A percentile compares a stretch with the other conserved stretches of the same genome.
Conservation (phyloP, 2,329 filamentous ascomycete genomes). For the Cladophialophora exuberans region DNA sequence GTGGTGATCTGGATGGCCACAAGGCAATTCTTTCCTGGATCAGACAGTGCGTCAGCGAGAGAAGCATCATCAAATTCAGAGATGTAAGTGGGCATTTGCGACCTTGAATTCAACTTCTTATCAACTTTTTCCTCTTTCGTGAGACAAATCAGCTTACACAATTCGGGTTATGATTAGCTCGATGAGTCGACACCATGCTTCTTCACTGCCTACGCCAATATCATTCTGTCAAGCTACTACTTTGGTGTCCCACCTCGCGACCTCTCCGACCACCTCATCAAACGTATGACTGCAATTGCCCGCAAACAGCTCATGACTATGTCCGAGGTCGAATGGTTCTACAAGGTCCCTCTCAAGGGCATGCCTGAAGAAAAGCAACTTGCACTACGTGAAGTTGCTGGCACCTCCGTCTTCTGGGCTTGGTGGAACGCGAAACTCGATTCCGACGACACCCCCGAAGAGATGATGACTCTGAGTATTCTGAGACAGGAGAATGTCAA, state of each 20-base stretch:
- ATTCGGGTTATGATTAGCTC: constrained; percentile 12
- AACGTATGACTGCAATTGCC: constrained; percentile 25
- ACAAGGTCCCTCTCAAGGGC: constrained; percentile 7
- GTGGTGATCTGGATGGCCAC: constrained; percentile 19
- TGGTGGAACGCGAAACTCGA: constrained; percentile 28
- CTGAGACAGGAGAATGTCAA: constrained; percentile 21
- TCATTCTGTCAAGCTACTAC: constrained; percentile 22
- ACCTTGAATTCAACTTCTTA: neutral
- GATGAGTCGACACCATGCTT: constrained; percentile 18
- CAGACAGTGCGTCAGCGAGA: constrained; percentile 20
- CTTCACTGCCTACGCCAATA: constrained; percentile 23
- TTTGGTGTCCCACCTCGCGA: constrained; percentile 27
- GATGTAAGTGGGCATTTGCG: constrained; percentile 17
- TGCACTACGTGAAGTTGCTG: constrained; percentile 22
- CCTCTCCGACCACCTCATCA: constrained; percentile 22
- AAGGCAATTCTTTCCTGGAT: constrained; percentile 27
- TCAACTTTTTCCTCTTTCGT: neutral
- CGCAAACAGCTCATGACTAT: constrained; percentile 25
- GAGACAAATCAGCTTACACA: neutral
- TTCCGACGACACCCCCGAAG: constrained; percentile 24
- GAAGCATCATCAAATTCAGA: constrained; percentile 23
- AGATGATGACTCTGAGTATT: constrained; percentile 20
- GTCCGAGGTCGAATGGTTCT: constrained; percentile 29
- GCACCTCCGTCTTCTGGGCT: constrained; percentile 25
- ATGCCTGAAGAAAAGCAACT: constrained; percentile 15